Evolutionary conservation across 768 basidiomycete genomes (phyloP).

Genomic region (Boletus speciosus): DNA sequence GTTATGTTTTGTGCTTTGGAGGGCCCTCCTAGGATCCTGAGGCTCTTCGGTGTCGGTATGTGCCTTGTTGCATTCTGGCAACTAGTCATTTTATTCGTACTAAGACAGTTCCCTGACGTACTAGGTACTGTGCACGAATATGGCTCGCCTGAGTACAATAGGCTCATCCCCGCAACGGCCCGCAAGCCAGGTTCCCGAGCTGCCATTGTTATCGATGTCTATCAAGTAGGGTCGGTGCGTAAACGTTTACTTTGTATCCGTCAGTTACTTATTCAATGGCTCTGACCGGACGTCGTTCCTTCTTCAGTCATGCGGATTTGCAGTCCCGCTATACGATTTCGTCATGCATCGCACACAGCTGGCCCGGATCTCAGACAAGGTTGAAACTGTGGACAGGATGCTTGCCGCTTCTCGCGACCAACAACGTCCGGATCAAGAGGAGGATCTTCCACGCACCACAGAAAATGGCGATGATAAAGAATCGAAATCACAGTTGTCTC

Average conservation of each 20-base stretch:
- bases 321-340: constrained; percentile 61
- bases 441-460: background rate
- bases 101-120: background rate
- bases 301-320: constrained; percentile 63
- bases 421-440: background rate
- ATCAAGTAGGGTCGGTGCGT: constrained; percentile 50
- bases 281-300: too few relatives aligned
- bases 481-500: constrained; percentile 31
- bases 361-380: constrained; percentile 36
- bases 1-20: constrained; percentile 61
- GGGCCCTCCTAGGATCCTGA: constrained; percentile 55
- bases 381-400: constrained; percentile 41
- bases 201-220: constrained; percentile 56
- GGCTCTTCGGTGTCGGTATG: constrained; percentile 58
- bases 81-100: background rate
- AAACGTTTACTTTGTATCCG: background rate
- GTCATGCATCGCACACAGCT: constrained; percentile 53
- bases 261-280: background rate
- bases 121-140: constrained; percentile 61
- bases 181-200: constrained; percentile 59
- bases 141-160: constrained; percentile 58
- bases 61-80: background rate
- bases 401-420: constrained; percentile 1
- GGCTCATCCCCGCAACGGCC: constrained; percentile 42
- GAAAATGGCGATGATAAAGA: background rate